Base-by-base conservation (phyloP, 495 filamentous ascomycete species). In the Staphylotrichum tortipilum region DNA sequence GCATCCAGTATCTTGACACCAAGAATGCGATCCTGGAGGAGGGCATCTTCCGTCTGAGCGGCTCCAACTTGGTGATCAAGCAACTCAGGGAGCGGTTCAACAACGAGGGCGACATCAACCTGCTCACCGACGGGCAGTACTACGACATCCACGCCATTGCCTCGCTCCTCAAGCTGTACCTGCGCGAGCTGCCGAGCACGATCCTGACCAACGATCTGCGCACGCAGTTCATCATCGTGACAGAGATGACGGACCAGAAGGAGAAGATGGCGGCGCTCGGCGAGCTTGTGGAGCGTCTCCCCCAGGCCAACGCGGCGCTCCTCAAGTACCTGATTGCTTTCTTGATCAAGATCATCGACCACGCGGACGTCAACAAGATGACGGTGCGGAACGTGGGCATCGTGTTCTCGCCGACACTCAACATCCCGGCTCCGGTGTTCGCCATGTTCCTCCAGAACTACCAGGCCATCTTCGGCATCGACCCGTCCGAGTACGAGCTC, bases 101-200 rank as follows among this genome's bases (percentile, higher is more conserved):
- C 63, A 84, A 69, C 33, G 91, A 98, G 73, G 87, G 89, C 43
- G 92, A 98, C 62, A 82, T 97, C 53, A 89, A 95, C 62, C 78
- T 98, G 35, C 61, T 95, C 33, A 77, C 79, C 2, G 88, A 88
- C 46, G 87, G 85, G 30, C 81, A 86, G 55, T 91, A 90, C 59
- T 88, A 95, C 62, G 92, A 98, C 69, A 87, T 98, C 18, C 92
- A 98, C 67, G 92, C 92, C 10, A 85, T 98, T 8, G 94, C 94
- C 11, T 94, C 89, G 28, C 72, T 98, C 35, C 79, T 98, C 67
- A 98, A 98, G 66, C 75, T 91, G 34, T 98, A 97, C 62, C 76
- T 98, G 11, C 82, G 92, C 28, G 92, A 98, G 65, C 76, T 98
- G 36, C 92, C 92, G 8, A 83, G 80, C 0, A 91, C 87, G 11